phyloP scores from a whole-genome alignment of 768 basidiomycete genomes.

The Epithele typhae region DNA sequence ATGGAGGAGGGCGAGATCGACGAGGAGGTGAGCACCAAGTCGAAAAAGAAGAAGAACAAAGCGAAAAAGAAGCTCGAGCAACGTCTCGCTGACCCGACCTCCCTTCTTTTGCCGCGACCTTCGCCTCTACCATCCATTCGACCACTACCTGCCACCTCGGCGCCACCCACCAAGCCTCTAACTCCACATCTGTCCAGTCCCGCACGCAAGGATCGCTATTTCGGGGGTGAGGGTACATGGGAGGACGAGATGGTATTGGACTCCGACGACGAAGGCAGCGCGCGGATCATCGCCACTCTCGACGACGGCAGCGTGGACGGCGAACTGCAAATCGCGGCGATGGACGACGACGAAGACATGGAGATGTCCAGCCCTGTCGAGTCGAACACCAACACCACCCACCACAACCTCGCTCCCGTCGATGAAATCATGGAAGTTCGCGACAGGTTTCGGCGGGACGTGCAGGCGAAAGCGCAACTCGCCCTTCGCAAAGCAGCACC shows the following conservation, averaged over 20 bases:
- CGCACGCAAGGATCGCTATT: slow-evolving; percentile 5
- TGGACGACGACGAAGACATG: slow-evolving; percentile 2
- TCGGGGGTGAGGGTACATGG: neutral
- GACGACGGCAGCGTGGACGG: no score
- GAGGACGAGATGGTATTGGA: slow-evolving; percentile 17
- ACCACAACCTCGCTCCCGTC: neutral
- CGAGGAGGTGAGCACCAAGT: slow-evolving; percentile 14
- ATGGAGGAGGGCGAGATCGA: slow-evolving; percentile 27
- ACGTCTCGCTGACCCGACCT: neutral
- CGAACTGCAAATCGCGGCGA: no score
- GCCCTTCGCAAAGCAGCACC: neutral
- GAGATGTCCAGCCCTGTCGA: neutral
- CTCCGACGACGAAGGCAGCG: slow-evolving; percentile 7
- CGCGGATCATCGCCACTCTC: neutral
- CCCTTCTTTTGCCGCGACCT: neutral
- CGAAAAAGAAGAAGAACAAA: slow-evolving; percentile 15
- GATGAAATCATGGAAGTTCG: neutral
- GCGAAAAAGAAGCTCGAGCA: slow-evolving; percentile 8
- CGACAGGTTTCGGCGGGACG: no score
- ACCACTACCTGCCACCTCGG: neutral
- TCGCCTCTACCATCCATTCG: neutral
- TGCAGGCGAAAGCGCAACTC: slow-evolving; percentile 4
- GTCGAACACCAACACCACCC: neutral
- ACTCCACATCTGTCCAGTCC: neutral
- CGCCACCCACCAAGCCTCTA: neutral